Evolutionary conservation across 768 basidiomycete genomes (phyloP), one percentile per base, ranked within the genome.

Genomic region (Amanita rubescens): DNA sequence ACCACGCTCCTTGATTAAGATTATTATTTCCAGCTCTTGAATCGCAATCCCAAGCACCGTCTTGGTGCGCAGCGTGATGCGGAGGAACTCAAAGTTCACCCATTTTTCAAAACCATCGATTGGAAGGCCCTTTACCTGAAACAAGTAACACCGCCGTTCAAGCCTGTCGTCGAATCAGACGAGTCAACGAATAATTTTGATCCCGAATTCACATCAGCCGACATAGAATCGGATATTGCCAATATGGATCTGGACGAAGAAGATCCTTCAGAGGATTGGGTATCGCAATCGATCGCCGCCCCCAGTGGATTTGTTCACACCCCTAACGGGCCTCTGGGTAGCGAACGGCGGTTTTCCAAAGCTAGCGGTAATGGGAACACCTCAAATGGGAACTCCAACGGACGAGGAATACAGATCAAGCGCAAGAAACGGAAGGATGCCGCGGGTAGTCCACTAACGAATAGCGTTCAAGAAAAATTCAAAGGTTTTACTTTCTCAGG

Each of bases 141-240:
- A 65, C 89, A 95, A 64, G 83, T 94, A 42, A 91, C 94, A 0
- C 95, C 96, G 3, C 96, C 96, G 1, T 99, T 98, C 78, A 98
- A 97, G 66, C 96, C 96, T 20, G 78, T 87, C 56, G 96, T 99
- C 58, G 94, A 97, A 69, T 95, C 92, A 15, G 96, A 99, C 74
- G 96, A 99, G 70, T 92, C 88, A 14, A 93, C 92, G n/a, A 84
- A 85, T 58, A 97, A 97, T 74, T 99, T 99, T 64, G 96, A 99
- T 67, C 91, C 93, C 25, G 94, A 97, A 71, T 99, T 99, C 70
- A 99, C 96, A 3, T 79, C 83, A 22, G 87, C 91, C n/a, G 88
- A 95, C 65, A 76, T 97, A 49, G 84, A 90, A 57, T 78, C 81
- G 56, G 87, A 77, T 46, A 73, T 78, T 5, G 75, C 77, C 35